Percentiles rank a stretch among this genome's conserved stretches.
Evolutionary conservation across 2,329 filamentous ascomycete genomes (phyloP).

Genomic region (Ophiostoma australiae): DNA sequence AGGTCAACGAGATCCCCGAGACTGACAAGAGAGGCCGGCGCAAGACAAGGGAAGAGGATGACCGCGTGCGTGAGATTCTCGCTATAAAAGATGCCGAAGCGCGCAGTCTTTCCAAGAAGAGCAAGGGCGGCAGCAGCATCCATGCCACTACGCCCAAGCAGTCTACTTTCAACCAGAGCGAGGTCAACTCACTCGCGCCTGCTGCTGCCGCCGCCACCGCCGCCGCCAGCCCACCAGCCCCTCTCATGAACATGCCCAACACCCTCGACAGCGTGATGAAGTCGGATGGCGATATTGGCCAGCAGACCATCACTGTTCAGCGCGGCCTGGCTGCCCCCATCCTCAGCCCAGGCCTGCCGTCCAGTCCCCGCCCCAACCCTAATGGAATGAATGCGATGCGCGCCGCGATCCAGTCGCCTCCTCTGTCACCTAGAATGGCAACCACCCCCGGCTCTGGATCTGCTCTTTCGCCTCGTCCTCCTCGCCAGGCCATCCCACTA

Average conservation of each 20-base stretch:
- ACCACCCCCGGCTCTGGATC: conserved; percentile 25
- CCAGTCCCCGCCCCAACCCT: conserved; percentile 56
- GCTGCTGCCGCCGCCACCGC: conserved; percentile 36
- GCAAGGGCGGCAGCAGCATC: conserved; percentile 48
- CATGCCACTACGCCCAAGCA: conserved; percentile 8
- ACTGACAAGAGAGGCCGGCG: conserved; percentile 65
- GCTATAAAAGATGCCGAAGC: conserved; percentile 62
- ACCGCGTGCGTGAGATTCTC: conserved; percentile 67
- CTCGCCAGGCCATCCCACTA: conserved; percentile 67
- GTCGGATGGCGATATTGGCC: conserved; percentile 31
- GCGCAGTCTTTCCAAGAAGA: conserved; percentile 70
- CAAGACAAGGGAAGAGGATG: conserved; percentile 83
- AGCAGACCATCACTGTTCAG: conserved; percentile 3
- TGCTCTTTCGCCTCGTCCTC: conserved; percentile 63
- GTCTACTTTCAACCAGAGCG: not conserved
- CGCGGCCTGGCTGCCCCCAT: conserved; percentile 40
- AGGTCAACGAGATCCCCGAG: conserved; percentile 58
- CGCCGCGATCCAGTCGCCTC: conserved; percentile 55
- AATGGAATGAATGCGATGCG: conserved; percentile 46
- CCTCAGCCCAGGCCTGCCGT: conserved; percentile 56
- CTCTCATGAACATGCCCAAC: conserved; percentile 38
- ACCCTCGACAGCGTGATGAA: conserved; percentile 52
- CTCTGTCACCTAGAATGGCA: conserved; percentile 60
- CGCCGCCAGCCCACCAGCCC: conserved; percentile 40
- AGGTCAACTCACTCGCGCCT: not conserved